A percentile compares a stretch with the other conserved stretches of the same genome.
These are phyloP conservation scores for Spergularia marina DNA, from an alignment of 148 eudicot species.

Conservation along the genomic window DNA sequence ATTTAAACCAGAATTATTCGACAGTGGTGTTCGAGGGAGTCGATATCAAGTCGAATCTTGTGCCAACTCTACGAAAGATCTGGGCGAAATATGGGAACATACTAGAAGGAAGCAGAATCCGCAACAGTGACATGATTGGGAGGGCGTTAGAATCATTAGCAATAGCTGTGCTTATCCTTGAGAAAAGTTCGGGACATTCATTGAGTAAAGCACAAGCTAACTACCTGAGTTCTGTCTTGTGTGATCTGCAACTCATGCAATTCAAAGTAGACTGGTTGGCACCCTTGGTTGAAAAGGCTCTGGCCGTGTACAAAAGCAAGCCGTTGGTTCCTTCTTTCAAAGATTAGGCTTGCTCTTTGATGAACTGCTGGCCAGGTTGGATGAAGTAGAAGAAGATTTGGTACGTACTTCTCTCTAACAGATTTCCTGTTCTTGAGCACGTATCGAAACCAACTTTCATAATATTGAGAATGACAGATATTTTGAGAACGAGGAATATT, in stretches of 20 bases:
- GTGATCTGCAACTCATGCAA: conserved; percentile 11
- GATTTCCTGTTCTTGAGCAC: background rate
- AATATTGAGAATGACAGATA: too few relatives aligned
- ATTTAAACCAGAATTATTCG: background rate
- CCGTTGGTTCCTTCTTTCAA: background rate
- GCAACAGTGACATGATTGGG: background rate
- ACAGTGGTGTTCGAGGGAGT: conserved; percentile 5
- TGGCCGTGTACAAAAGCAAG: conserved; percentile 15
- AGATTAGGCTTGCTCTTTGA: conserved; percentile 2
- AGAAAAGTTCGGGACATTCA: conserved; percentile 7
- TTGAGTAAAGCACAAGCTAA: conserved; percentile 10
- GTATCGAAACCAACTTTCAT: too few relatives aligned
- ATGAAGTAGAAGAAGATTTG: conserved; percentile 1
- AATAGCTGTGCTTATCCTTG: background rate
- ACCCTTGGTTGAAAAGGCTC: conserved; percentile 16
- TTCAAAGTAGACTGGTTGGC: conserved; percentile 14
- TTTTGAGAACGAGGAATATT: too few relatives aligned
- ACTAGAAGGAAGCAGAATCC: background rate
- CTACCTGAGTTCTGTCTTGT: conserved; percentile 9
- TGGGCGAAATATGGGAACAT: conserved; percentile 17
- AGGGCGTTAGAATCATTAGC: conserved; percentile 14
- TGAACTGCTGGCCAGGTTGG: background rate
- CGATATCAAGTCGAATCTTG: conserved; percentile 2
- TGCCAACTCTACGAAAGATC: conserved; percentile 13
- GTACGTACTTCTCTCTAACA: conserved; percentile 6